Conservation (phyloP, 371 early-diverging fungal genomes). For the Syncephalastrum sp. region DNA sequence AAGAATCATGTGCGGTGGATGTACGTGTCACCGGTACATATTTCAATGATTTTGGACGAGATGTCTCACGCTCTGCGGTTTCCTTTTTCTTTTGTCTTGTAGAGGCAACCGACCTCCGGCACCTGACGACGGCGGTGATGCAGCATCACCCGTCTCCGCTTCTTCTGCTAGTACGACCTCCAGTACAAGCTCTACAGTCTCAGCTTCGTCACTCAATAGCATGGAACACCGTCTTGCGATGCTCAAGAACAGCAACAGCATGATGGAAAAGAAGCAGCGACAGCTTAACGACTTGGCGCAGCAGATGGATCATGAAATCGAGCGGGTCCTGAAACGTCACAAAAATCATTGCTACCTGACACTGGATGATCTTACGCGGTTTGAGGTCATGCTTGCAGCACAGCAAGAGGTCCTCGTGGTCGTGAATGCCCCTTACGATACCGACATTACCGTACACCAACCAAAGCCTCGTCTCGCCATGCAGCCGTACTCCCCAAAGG, state of each 20-base stretch:
- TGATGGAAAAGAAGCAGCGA: slow-evolving; percentile 29
- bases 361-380: slow-evolving; percentile 29
- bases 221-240: slow-evolving; percentile 26
- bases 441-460: slow-evolving; percentile 34
- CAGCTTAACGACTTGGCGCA: slow-evolving; percentile 22
- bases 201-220: slow-evolving; percentile 9
- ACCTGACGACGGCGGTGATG: background rate
- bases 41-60: slow-evolving; percentile 2
- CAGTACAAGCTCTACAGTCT: slow-evolving; percentile 8
- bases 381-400: slow-evolving; percentile 25
- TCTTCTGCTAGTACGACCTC: slow-evolving; percentile 1
- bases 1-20: slow-evolving; percentile 84
- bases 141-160: slow-evolving; percentile 3
- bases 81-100: background rate
- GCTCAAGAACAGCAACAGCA: slow-evolving; percentile 26
- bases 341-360: slow-evolving; percentile 38
- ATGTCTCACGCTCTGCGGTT: background rate
- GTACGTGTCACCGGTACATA: slow-evolving; percentile 37
- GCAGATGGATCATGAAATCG: slow-evolving; percentile 36
- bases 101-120: background rate
- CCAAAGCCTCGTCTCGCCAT: background rate
- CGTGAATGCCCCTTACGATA: slow-evolving; percentile 40
- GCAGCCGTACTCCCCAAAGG: slow-evolving; percentile 7
- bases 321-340: slow-evolving; percentile 26
- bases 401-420: slow-evolving; percentile 31